phyloP scores from a whole-genome alignment of 2,329 filamentous ascomycete species.

The Neofusicoccum ribis region DNA sequence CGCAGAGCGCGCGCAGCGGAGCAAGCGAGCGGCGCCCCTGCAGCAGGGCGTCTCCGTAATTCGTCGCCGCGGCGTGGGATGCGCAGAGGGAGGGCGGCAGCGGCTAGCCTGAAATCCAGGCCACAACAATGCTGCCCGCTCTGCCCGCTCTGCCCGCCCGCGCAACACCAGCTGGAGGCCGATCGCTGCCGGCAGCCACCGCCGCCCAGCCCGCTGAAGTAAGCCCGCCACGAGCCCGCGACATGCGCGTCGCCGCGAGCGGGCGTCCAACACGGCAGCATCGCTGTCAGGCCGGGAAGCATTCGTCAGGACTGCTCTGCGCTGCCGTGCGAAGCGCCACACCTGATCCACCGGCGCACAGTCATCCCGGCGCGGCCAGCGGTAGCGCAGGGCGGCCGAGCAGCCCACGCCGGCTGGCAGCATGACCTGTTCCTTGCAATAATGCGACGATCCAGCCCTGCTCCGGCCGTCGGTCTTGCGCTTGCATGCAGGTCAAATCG shows the following conservation, averaged over 20 bases:
- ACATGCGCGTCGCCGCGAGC: conserved; percentile 13
- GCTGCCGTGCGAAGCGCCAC: conserved; percentile 15
- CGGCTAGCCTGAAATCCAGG: conserved; percentile 13
- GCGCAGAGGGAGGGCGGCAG: background rate
- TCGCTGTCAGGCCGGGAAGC: background rate
- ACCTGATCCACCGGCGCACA: conserved; percentile 17
- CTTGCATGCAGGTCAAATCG: conserved; percentile 11
- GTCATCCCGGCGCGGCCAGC: conserved; percentile 9
- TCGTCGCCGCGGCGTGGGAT: conserved; percentile 9
- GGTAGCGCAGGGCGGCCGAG: conserved; percentile 10
- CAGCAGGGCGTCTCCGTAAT: conserved; percentile 3
- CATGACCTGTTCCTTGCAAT: conserved; percentile 12
- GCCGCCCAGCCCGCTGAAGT: background rate
- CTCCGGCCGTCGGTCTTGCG: conserved; percentile 6
- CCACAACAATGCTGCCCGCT: conserved; percentile 11
- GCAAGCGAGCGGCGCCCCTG: conserved; percentile 15
- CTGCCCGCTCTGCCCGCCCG: background rate
- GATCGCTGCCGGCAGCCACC: conserved; percentile 7
- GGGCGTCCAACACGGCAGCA: conserved; percentile 2
- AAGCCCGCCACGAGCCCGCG: background rate
- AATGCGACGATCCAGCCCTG: background rate
- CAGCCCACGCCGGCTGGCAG: background rate
- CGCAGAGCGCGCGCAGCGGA: conserved; percentile 5
- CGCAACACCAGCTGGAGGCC: background rate
- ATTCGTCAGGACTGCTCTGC: conserved; percentile 12